These are phyloP conservation scores for Peronospora destructor DNA, from an alignment of 352 stramenopile species.

Conservation along the genomic window DNA sequence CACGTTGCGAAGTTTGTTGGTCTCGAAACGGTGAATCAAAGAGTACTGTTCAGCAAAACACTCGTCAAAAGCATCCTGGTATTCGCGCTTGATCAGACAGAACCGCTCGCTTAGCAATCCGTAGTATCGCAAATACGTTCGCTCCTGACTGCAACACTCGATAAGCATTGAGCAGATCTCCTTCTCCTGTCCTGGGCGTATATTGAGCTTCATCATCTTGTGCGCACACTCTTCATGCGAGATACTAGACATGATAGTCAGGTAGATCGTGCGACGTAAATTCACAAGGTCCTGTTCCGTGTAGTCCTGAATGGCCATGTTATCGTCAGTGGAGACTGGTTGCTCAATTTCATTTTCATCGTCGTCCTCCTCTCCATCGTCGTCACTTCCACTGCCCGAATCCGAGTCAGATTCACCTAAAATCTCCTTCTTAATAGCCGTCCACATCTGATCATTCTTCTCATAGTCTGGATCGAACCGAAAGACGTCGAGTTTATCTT, in stretches of 20 bases:
- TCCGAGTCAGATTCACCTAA: constrained; percentile 90
- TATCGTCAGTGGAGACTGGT: constrained; percentile 17
- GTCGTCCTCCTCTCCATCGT: constrained; percentile 47
- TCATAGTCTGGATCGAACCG: constrained; percentile 91
- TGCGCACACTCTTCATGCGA: constrained; percentile 98
- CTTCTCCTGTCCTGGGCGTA: constrained; percentile 92
- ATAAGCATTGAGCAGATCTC: constrained; percentile 99
- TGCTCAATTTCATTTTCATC: constrained; percentile 29
- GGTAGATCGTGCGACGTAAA: constrained; percentile 96
- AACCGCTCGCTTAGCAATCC: constrained; percentile 95
- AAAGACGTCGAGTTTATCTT: constrained; percentile 97
- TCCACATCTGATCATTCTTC: constrained; percentile 96
- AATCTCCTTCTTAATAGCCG: constrained; percentile 94
- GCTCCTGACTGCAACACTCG: constrained; percentile 98
- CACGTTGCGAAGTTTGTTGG: constrained; percentile 98
- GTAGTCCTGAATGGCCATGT: constrained; percentile 91
- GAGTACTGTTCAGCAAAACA: constrained; percentile 93
- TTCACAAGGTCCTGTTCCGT: constrained; percentile 97
- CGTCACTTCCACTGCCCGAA: constrained; percentile 42
- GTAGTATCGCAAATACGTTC: constrained; percentile 96
- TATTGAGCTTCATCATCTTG: constrained; percentile 97
- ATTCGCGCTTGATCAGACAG: constrained; percentile 93
- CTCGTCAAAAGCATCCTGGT: constrained; percentile 92
- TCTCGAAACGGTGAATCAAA: constrained; percentile 97
- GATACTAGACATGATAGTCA: constrained; percentile 99